These are phyloP conservation scores for Mrakia hoshinonis DNA, from an alignment of 768 basidiomycete genomes.

Conservation along the genomic window DNA sequence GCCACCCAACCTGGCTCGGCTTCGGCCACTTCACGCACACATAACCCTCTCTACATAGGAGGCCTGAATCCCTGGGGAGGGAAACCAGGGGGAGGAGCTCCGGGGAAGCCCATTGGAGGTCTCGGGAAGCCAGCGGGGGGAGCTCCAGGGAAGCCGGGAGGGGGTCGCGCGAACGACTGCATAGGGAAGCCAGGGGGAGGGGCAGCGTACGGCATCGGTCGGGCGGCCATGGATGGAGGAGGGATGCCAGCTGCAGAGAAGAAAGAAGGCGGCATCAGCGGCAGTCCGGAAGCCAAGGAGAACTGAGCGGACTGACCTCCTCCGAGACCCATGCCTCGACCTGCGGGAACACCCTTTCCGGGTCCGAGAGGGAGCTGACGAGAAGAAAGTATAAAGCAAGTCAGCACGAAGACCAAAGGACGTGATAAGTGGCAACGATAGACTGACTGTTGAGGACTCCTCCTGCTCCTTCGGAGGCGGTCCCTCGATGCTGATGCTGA, in stretches of 20 bases:
- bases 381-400: slow-evolving; percentile 11
- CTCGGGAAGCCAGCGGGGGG: slow-evolving; percentile 25
- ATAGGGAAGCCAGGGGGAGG: slow-evolving; percentile 43
- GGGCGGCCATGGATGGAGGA: slow-evolving; percentile 41
- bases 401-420: neutral
- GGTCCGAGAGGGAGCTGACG: slow-evolving; percentile 72
- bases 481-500: slow-evolving; percentile 88
- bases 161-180: slow-evolving; percentile 25
- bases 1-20: too few relatives aligned
- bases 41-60: slow-evolving; percentile 8
- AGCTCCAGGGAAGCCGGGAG: slow-evolving; percentile 30
- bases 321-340: slow-evolving; percentile 75
- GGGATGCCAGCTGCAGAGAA: slow-evolving; percentile 27
- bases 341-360: slow-evolving; percentile 90
- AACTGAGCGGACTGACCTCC: slow-evolving; percentile 38
- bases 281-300: neutral
- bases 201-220: slow-evolving; percentile 43
- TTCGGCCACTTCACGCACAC: neutral
- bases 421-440: slow-evolving; percentile 5
- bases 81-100: slow-evolving; percentile 29
- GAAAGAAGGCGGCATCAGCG: slow-evolving; percentile 6
- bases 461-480: slow-evolving; percentile 86
- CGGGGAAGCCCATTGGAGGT: slow-evolving; percentile 27
- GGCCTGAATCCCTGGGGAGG: slow-evolving; percentile 28
- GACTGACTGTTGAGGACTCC: slow-evolving; percentile 69